A percentile compares a stretch with the other conserved stretches of the same genome.
These are phyloP conservation scores for Yamadazyma triangularis DNA, from an alignment of 1,139 yeast genomes.

Conservation along the genomic window DNA sequence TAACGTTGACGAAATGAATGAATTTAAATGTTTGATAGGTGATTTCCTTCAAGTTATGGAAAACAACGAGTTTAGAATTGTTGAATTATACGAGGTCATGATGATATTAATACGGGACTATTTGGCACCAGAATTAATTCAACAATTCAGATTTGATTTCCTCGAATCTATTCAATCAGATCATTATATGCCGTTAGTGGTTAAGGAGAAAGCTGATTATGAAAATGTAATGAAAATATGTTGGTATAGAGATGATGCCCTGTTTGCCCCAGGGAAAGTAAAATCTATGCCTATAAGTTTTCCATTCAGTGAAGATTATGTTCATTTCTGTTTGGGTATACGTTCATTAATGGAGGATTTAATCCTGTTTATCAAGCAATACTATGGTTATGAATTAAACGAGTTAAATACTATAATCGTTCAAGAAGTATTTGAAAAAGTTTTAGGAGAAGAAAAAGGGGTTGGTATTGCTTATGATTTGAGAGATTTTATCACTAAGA, in stretches of 20 bases:
- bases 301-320: slow-evolving; percentile 88
- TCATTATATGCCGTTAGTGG: slow-evolving; percentile 83
- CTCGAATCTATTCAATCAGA: slow-evolving; percentile 64
- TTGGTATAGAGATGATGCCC: slow-evolving; percentile 62
- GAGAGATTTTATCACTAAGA: slow-evolving; percentile 51
- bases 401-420: slow-evolving; percentile 47
- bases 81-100: slow-evolving; percentile 60
- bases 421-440: slow-evolving; percentile 61
- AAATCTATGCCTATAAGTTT: slow-evolving; percentile 59
- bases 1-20: slow-evolving; percentile 28
- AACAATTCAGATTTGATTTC: slow-evolving; percentile 60
- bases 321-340: slow-evolving; percentile 75
- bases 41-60: slow-evolving; percentile 75
- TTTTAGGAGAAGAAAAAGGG: slow-evolving; percentile 49
- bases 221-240: slow-evolving; percentile 59
- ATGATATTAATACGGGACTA: slow-evolving; percentile 54
- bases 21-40: slow-evolving; percentile 57
- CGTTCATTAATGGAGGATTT: slow-evolving; percentile 62
- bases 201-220: slow-evolving; percentile 56
- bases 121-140: slow-evolving; percentile 53
- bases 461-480: slow-evolving; percentile 66
- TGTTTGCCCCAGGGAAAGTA: slow-evolving; percentile 36
- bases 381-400: slow-evolving; percentile 49
- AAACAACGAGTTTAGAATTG: slow-evolving; percentile 58
- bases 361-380: slow-evolving; percentile 59